Evolutionary conservation across 306 rosid genomes (phyloP), one percentile per base, ranked within the genome.

Genomic region (Cucumis hystrix): DNA sequence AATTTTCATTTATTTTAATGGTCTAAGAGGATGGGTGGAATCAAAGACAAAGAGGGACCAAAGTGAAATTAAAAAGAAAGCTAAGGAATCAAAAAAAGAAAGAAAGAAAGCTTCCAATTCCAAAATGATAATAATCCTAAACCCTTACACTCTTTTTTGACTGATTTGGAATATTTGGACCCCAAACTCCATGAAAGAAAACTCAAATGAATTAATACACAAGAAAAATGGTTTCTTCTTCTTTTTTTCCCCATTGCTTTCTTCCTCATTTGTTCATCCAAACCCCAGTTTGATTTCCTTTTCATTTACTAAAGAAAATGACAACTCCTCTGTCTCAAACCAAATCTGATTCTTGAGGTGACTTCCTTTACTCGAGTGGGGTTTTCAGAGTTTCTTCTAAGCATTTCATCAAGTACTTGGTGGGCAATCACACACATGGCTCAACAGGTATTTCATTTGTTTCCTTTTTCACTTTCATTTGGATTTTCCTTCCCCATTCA

Each of bases 381-480:
- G 59, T 55, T 52, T 52, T 8, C 37, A 33, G 0, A 52, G 20
- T 16, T 52, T 52, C 57, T 52, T 52, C 57, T 15, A 16, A 52
- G 9, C 57, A 52, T 52, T 77, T 51, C 35, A 49, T 25, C 74
- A 68, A 65, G 74, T 52, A 78, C 79, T 17, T 57, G 40, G 56
- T 56, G n/a, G 13, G 70, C 72, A 35, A 3, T 47, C 54, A 52
- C 65, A 69, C 82, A 56, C 80, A 89, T 93, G 97, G 87, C 88
- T 83, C 86, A 79, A 60, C 88, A 82, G 90, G 85, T 87, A 77
- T 52, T 49, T 80, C 20, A 25, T 39, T 79, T 83, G 88, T 87
- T 87, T 56, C 76, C 74, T 76, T 30, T 73, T 63, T 28, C 71
- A 13, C 76, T 1, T 70, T 85, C 78, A 33, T 74, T 84, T 85